phyloP scores from a whole-genome alignment of 257 asterid genomes.

The Nicotiana sylvestris region DNA sequence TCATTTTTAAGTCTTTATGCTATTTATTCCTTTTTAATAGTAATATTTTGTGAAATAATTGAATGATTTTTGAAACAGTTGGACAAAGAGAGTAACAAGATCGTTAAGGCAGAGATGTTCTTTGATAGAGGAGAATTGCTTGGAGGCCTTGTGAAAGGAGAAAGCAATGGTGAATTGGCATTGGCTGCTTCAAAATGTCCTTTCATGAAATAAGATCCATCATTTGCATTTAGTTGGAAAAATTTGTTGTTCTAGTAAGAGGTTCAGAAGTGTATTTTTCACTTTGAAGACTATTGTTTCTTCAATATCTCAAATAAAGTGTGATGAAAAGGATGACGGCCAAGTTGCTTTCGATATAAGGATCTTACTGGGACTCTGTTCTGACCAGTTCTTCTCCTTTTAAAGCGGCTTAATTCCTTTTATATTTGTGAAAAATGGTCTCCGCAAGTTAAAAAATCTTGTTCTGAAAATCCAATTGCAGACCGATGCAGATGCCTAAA shows the following conservation, averaged over 20 bases:
- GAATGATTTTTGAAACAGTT: slow-evolving; percentile 25
- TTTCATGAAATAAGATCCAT: slow-evolving; percentile 22
- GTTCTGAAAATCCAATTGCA: slow-evolving; percentile 16
- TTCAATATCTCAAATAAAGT: slow-evolving; percentile 19
- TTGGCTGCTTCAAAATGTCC: slow-evolving; percentile 38
- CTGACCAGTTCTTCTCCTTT: slow-evolving; percentile 77
- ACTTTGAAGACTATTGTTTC: background rate
- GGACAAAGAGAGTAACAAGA: slow-evolving; percentile 42
- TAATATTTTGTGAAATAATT: background rate
- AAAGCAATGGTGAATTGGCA: background rate
- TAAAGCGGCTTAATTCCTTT: slow-evolving; percentile 35
- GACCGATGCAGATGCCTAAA: slow-evolving; percentile 68
- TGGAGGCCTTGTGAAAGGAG: slow-evolving; percentile 49
- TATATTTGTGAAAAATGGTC: no score
- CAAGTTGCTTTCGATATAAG: slow-evolving; percentile 59
- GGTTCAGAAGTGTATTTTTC: no score
- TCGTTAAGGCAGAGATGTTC: slow-evolving; percentile 50
- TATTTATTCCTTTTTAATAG: background rate
- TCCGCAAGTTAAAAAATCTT: no score
- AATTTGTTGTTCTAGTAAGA: no score
- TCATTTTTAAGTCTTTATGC: background rate
- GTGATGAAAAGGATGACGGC: slow-evolving; percentile 81
- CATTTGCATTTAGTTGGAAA: no score
- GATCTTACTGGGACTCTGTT: slow-evolving; percentile 67
- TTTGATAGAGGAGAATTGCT: slow-evolving; percentile 58